A percentile compares a stretch with the other conserved stretches of the same genome.
These are phyloP conservation scores for Colletotrichum truncatum DNA, from an alignment of 2,329 filamentous ascomycete species.

Conservation along the genomic window DNA sequence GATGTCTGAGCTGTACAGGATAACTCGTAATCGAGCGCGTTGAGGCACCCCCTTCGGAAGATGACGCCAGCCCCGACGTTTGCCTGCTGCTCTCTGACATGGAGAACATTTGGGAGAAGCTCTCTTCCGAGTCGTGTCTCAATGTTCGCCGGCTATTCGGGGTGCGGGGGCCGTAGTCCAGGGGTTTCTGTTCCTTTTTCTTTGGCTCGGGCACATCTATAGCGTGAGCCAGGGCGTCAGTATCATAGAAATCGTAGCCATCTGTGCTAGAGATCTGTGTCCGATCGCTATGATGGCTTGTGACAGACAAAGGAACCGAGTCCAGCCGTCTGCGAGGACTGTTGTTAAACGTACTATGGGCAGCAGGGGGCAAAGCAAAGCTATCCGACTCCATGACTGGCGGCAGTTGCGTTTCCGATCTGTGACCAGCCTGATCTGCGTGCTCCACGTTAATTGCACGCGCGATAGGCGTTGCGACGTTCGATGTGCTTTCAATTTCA, in stretches of 20 bases:
- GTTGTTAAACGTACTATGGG: slow-evolving; percentile 45
- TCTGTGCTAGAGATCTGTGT: slow-evolving; percentile 63
- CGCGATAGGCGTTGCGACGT: slow-evolving; percentile 67
- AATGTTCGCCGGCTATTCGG: slow-evolving; percentile 41
- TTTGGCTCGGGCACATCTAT: slow-evolving; percentile 61
- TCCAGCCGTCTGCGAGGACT: slow-evolving; percentile 56
- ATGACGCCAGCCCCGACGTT: slow-evolving; percentile 46
- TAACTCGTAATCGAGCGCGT: slow-evolving; percentile 6
- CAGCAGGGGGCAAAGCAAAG: slow-evolving; percentile 59
- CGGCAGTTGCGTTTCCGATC: slow-evolving; percentile 50
- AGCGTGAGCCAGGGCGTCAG: slow-evolving; percentile 60
- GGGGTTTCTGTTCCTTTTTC: slow-evolving; percentile 44
- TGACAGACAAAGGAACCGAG: slow-evolving; percentile 60
- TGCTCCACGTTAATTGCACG: slow-evolving; percentile 56
- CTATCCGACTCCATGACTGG: slow-evolving; percentile 60
- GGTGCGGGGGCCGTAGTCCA: slow-evolving; percentile 45
- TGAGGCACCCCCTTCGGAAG: slow-evolving; percentile 39
- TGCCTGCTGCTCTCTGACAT: slow-evolving; percentile 60
- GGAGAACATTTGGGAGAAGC: slow-evolving; percentile 67
- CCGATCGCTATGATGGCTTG: slow-evolving; percentile 57
- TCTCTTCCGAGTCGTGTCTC: slow-evolving; percentile 67
- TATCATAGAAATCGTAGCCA: slow-evolving; percentile 73
- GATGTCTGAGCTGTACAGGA: slow-evolving; percentile 35
- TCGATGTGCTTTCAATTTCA: slow-evolving; percentile 71
- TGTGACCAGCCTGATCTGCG: slow-evolving; percentile 35